phyloP scores from a whole-genome alignment of 306 rosid genomes.

The Cotoneaster glaucophyllus region DNA sequence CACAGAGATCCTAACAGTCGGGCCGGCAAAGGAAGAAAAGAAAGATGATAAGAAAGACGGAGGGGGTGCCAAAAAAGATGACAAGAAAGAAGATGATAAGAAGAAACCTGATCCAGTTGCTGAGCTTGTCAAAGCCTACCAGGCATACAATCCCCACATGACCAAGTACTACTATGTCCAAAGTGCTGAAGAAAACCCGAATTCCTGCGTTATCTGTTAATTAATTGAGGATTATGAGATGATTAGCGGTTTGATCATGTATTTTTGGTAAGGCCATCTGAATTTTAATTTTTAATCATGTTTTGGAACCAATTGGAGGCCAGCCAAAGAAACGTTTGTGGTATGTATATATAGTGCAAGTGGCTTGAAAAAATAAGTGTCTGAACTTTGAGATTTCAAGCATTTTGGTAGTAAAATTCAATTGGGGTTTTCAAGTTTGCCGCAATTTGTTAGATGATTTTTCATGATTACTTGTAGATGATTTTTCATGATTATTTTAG shows the following conservation, averaged over 20 bases:
- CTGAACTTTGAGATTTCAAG: not conserved
- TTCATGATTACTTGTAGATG: too few species aligned
- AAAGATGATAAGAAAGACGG: constrained; percentile 34
- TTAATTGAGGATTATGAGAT: not conserved
- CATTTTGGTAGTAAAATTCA: not conserved
- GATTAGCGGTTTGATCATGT: not conserved
- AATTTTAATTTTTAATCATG: not conserved
- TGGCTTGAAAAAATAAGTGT: not conserved
- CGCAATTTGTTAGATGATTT: too few species aligned
- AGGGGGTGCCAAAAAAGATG: constrained; percentile 11
- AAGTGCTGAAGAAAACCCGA: constrained; percentile 61
- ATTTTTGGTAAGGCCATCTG: not conserved
- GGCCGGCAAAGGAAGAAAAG: constrained; percentile 83
- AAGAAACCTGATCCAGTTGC: constrained; percentile 38
- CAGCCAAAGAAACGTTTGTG: not conserved
- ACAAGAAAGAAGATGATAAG: constrained; percentile 37
- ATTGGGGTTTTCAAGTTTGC: not conserved
- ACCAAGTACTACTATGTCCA: constrained; percentile 33
- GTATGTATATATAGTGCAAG: not conserved
- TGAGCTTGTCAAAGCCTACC: constrained; percentile 35
- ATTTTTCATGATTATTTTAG: too few species aligned
- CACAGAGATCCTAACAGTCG: constrained; percentile 60
- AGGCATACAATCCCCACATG: constrained; percentile 38
- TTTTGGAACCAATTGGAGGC: not conserved
- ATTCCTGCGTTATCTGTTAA: constrained; percentile 63